Evolutionary conservation across 805 yeast species (phyloP), one percentile per base, ranked within the genome.

Genomic region (Ogataea henricii): DNA sequence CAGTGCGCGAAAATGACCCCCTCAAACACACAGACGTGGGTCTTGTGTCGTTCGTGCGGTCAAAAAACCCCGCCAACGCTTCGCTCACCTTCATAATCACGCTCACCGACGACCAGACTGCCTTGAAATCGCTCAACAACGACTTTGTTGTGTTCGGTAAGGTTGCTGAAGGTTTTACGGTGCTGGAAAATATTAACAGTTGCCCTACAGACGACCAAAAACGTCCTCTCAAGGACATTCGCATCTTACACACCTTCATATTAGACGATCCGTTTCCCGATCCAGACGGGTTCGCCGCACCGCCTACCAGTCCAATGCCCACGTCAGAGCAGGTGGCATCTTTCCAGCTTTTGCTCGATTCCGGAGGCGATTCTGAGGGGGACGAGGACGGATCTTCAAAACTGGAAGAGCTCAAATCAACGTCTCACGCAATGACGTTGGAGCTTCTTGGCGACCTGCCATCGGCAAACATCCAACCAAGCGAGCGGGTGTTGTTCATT

Each of bases 371-470:
- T 2, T 62, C 50, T 13, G 57, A 52, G 6, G 29, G n/a, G n/a
- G n/a, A n/a, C n/a, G n/a, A n/a, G n/a, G n/a, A n/a, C n/a, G n/a
- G n/a, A n/a, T n/a, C n/a, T n/a, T n/a, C 21, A 10, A 32, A 20
- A n/a, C 17, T 51, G 12, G 45, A 48, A 53, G 51, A 50, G 16
- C 48, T 65, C 18, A 71, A 66, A 29, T 73, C 82, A 1, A 65
- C 71, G 3, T 68, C 82, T 2, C 80, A 80, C 47, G 86, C 87
- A 1, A 60, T 84, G 27, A 76, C 88, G 0, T 64, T 84, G 40
- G 88, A 84, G 55, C 65, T 83, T 51, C 68, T 84, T 37, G 87
- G 87, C 0, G 89, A 84, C 54, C 53, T 84, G 6, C 83, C 85
- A 1, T 69, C 72, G 30, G 81, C 85, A 2, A 76, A 75, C 17